Base-by-base conservation (phyloP, 2,329 filamentous ascomycete genomes). In the Leptodontidium sp. region DNA sequence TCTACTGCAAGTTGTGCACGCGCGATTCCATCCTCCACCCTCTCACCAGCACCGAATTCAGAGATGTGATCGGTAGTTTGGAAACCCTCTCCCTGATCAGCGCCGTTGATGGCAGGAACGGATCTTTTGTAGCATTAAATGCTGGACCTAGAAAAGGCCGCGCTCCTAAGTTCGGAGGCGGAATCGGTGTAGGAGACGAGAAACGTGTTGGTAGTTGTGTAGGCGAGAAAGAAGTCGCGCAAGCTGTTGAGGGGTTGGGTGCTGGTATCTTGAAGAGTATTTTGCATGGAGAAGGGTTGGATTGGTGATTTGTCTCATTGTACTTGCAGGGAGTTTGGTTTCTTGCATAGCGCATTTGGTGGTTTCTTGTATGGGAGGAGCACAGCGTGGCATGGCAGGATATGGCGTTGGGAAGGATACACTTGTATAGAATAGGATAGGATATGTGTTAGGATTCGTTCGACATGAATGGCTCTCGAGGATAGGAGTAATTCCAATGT, bases 1-100 rank as follows among this genome's bases (percentile, higher is more conserved):
- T 92, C 1, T 99, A 99, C 81, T 90, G 88, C 67, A 83, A 87
- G 43, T 85, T 98, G 17, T 99, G 96, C 81, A 95, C 89, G 68
- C 88, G 89, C 45, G 95, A 98, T 76, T 92, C 94, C n/a, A 85
- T 97, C 11, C 86, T 99, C 2, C 94, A 97, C 74, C 93, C 95
- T 0, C 87, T 99, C 2, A 96, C 93, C 1, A 91, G 88, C 76
- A 96, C 93, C 5, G 96, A 99, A 79, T 99, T 99, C 80, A 89
- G 94, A 68, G 96, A 99, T 80, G 94, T 99, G 5, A 85, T 98
- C 24, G 90, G 91, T 45, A 97, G 93, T 74, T 81, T 99, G 64
- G 96, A 99, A 82, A 96, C 94, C 0, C 82, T 97, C 58, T 94
- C 93, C 1, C 83, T 98, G 26, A 86, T 98, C 6, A 91, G 79